Evolutionary conservation across 208 protist genomes (phyloP), one percentile per base, ranked within the genome.

Genomic region (Herpetomonas samuelpessoai): DNA sequence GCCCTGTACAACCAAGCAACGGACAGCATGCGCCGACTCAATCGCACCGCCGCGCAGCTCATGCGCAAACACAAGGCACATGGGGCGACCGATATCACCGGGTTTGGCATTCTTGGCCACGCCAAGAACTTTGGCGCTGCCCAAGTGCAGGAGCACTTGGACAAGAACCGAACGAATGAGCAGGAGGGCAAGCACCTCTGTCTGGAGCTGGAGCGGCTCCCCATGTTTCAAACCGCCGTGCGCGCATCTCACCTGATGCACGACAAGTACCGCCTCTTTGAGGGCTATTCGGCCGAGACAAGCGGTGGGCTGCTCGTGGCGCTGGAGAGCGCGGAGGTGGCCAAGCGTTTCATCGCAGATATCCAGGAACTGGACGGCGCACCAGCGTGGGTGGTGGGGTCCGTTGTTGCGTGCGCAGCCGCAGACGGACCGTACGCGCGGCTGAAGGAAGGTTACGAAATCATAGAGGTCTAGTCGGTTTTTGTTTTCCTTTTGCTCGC

Each of bases 41-140:
- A 98, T 62, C 72, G 83, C 6, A 72, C 50, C 19, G 97, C 73
- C 1, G 95, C 94, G 2, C 54, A 55, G 29, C 67, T 98, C 44
- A 98, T 99, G 95, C 73, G 59, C 9, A 81, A 83, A 58, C 65
- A 93, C 56, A 62, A 67, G 9, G 91, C 95, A 0, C 93, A 97
- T 69, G 96, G 84, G 2, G 91, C 93, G 12, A 99, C 97, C 0
- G 97, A 99, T 65, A 83, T 99, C 19, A 99, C 97, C 2, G 97
- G 96, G n/a, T 99, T 98, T 67, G 97, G 97, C 46, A 93, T 98
- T 62, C 56, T 98, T 3, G 97, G 97, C 0, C 97, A 99, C 76
- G 86, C 92, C 1, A 62, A 48, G 16, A 99, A 98, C 76, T 85
- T 99, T 30, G 97, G 85, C 3, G 60, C 74, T 6, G 88, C 88